These are phyloP conservation scores for Choiromyces venosus DNA, from an alignment of 495 filamentous ascomycete species.

Conservation along the genomic window DNA sequence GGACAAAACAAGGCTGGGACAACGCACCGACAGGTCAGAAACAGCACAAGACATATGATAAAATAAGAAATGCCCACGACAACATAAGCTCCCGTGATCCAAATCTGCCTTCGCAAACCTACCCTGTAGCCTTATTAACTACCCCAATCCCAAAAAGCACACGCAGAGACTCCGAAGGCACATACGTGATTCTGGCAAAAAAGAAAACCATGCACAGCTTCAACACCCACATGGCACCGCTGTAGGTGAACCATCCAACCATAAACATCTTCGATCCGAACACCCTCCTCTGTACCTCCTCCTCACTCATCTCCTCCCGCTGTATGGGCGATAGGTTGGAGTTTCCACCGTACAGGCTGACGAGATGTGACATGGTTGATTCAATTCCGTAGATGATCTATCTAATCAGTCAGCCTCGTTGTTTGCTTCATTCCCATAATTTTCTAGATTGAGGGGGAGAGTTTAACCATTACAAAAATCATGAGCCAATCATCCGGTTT, in stretches of 20 bases:
- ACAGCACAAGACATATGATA: conserved; percentile 47
- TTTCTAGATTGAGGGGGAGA: not conserved
- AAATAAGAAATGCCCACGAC: conserved; percentile 51
- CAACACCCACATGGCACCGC: conserved; percentile 52
- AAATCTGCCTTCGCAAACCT: conserved; percentile 46
- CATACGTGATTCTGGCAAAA: conserved; percentile 20
- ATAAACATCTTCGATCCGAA: conserved; percentile 56
- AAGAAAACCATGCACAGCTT: conserved; percentile 52
- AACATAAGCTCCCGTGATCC: conserved; percentile 49
- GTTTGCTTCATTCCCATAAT: not conserved
- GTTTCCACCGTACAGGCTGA: conserved; percentile 47
- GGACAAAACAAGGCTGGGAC: not conserved
- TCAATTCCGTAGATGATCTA: conserved; percentile 46
- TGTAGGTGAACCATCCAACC: conserved; percentile 55
- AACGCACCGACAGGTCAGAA: conserved; percentile 40
- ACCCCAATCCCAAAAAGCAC: not conserved
- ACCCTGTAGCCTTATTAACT: conserved; percentile 38
- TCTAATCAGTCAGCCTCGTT: conserved; percentile 24
- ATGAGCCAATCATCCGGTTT: conserved; percentile 59
- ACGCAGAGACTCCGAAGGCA: not conserved
- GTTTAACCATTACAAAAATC: conserved; percentile 52
- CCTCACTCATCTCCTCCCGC: conserved; percentile 45
- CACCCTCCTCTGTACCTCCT: conserved; percentile 50
- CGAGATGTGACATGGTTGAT: conserved; percentile 42
- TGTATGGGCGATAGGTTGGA: conserved; percentile 53